Percentiles rank a stretch among this genome's conserved stretches.
These are phyloP conservation scores for Coemansia biformis DNA, from an alignment of 192 early-diverging fungal species.

Conservation along the genomic window DNA sequence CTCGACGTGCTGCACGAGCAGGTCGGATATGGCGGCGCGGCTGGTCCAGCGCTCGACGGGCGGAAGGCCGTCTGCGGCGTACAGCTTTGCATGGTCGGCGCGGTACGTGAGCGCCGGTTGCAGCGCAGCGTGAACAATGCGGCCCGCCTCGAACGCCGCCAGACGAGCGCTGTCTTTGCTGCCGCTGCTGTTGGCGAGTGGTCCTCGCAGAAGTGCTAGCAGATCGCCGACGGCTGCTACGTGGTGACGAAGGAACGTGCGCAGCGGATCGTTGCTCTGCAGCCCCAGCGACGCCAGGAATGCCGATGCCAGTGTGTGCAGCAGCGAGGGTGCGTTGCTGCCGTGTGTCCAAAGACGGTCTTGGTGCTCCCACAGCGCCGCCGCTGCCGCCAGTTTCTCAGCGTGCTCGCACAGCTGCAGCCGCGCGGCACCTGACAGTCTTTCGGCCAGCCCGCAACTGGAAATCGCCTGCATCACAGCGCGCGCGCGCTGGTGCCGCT, in stretches of 20 bases:
- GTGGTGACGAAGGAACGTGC: constrained; percentile 31
- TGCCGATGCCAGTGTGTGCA: no score
- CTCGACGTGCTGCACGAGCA: constrained; percentile 26
- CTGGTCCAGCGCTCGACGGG: constrained; percentile 28
- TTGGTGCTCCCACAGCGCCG: constrained; percentile 40
- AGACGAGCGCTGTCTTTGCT: no score
- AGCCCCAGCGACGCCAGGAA: constrained; percentile 28
- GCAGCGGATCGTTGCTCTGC: constrained; percentile 33
- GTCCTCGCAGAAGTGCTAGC: constrained; percentile 17
- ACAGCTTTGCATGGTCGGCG: constrained; percentile 28
- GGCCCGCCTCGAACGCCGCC: constrained; percentile 30
- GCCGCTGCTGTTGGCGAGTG: no score
- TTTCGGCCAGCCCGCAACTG: constrained; percentile 11
- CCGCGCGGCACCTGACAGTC: constrained; percentile 12
- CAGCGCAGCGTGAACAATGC: constrained; percentile 15
- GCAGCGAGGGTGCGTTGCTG: no score
- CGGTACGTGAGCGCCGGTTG: constrained; percentile 33
- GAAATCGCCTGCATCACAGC: constrained; percentile 29
- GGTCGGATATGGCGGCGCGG: constrained; percentile 9
- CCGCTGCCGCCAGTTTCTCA: constrained; percentile 39
- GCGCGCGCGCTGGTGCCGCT: constrained; percentile 29
- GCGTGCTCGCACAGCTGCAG: constrained; percentile 24
- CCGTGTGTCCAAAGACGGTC: constrained; percentile 30
- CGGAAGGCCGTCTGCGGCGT: constrained; percentile 6
- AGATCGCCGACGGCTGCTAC: constrained; percentile 23